A percentile compares a stretch with the other conserved stretches of the same genome.
Conservation (phyloP, 805 yeast species). For the Blastobotrys robertii region DNA sequence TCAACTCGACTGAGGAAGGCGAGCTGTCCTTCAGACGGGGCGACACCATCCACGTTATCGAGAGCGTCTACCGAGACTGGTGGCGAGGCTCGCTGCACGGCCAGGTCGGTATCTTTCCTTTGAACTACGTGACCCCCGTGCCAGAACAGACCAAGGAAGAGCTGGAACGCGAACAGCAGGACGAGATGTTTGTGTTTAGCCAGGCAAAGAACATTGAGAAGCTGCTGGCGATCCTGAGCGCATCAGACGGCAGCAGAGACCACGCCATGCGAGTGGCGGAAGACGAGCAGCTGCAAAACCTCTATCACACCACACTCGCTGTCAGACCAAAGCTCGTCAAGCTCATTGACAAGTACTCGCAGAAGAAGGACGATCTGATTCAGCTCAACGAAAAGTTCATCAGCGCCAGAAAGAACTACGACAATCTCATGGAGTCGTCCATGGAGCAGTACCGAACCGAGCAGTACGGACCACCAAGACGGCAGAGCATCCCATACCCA, state of each 20-base stretch:
- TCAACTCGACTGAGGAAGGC: slow-evolving; percentile 69
- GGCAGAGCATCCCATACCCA: no score
- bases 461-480: neutral
- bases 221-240: slow-evolving; percentile 47
- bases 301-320: slow-evolving; percentile 64
- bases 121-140: slow-evolving; percentile 79
- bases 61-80: slow-evolving; percentile 88
- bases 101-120: slow-evolving; percentile 78
- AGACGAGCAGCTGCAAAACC: slow-evolving; percentile 57
- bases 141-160: slow-evolving; percentile 58
- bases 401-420: slow-evolving; percentile 59
- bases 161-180: slow-evolving; percentile 37
- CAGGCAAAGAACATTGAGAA: slow-evolving; percentile 57
- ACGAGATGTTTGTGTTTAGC: slow-evolving; percentile 45
- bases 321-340: slow-evolving; percentile 66
- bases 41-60: slow-evolving; percentile 79
- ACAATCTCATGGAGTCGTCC: slow-evolving; percentile 52
- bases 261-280: slow-evolving; percentile 32
- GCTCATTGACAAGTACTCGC: slow-evolving; percentile 66
- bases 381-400: slow-evolving; percentile 61
- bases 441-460: slow-evolving; percentile 17
- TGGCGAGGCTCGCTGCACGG: slow-evolving; percentile 85
- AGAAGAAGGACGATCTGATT: slow-evolving; percentile 67
- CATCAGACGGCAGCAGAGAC: slow-evolving; percentile 24
- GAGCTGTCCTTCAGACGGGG: slow-evolving; percentile 82